Conservation (phyloP, 148 eudicot species). For the Vaccinium darrowii region DNA sequence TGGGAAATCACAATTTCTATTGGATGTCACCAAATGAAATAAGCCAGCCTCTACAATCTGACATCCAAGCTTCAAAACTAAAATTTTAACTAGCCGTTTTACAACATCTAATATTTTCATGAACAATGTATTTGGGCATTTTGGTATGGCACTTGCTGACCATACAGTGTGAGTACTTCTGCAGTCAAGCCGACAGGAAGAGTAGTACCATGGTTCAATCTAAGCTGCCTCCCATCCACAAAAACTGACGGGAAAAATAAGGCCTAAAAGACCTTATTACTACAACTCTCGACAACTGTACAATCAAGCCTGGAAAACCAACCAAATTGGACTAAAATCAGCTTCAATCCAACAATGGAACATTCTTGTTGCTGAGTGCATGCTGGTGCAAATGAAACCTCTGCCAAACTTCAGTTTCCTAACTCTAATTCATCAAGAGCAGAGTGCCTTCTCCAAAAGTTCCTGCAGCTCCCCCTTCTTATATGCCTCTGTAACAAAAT, state of each 20-base stretch:
- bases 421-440: slow-evolving; percentile 41
- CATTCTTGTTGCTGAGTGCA: background rate
- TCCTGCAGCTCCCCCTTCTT: slow-evolving; percentile 91
- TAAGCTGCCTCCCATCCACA: background rate
- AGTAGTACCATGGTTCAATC: background rate
- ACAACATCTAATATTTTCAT: background rate
- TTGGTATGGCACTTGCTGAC: background rate
- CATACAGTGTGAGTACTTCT: background rate
- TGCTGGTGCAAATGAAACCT: background rate
- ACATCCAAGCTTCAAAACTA: background rate
- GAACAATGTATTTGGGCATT: background rate
- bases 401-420: background rate
- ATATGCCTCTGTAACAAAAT: slow-evolving; percentile 61
- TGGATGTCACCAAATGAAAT: background rate
- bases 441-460: slow-evolving; percentile 69
- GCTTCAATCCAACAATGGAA: background rate
- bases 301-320: background rate
- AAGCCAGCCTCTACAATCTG: background rate
- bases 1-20: background rate
- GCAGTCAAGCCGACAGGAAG: background rate
- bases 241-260: background rate
- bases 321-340: background rate
- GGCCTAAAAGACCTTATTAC: background rate
- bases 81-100: background rate
- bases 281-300: background rate